Evolutionary conservation across 805 yeast species (phyloP).

Genomic region (Metschnikowia rubicola): DNA sequence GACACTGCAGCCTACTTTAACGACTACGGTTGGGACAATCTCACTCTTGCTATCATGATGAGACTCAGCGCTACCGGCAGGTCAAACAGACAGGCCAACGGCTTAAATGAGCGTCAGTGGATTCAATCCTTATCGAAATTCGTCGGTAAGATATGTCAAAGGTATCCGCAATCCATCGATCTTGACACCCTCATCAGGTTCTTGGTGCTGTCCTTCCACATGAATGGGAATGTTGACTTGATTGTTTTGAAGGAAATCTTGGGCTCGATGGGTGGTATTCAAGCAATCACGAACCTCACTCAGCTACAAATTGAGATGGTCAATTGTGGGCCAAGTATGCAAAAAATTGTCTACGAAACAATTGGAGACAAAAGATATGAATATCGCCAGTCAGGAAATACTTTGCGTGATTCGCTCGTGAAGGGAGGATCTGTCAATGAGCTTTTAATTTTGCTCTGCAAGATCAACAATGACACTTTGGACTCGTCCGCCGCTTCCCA

Average conservation of each 20-base stretch:
- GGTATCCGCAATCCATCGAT: slow-evolving; percentile 52
- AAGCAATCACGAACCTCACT: slow-evolving; percentile 63
- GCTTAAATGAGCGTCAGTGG: slow-evolving; percentile 81
- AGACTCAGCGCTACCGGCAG: slow-evolving; percentile 67
- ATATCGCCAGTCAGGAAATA: slow-evolving; percentile 44
- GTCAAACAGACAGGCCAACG: slow-evolving; percentile 67
- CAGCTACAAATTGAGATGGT: slow-evolving; percentile 60
- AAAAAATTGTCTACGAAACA: slow-evolving; percentile 49
- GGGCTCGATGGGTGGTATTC: slow-evolving; percentile 75
- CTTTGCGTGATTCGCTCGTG: slow-evolving; percentile 46
- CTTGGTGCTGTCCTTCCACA: slow-evolving; percentile 59
- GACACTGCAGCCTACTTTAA: slow-evolving; percentile 75
- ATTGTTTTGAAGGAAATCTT: slow-evolving; percentile 66
- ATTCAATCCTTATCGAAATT: slow-evolving; percentile 77
- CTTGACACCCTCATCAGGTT: slow-evolving; percentile 58
- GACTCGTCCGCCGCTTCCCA: slow-evolving; percentile 35
- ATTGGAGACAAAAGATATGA: slow-evolving; percentile 58
- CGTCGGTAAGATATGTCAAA: slow-evolving; percentile 65
- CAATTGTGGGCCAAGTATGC: slow-evolving; percentile 61
- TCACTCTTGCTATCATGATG: slow-evolving; percentile 68
- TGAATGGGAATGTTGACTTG: slow-evolving; percentile 55
- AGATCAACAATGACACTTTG: slow-evolving; percentile 40
- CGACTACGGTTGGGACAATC: slow-evolving; percentile 78
- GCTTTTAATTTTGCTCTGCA: slow-evolving; percentile 60
- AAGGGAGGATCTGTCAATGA: slow-evolving; percentile 52